These are phyloP conservation scores for Cocos nucifera DNA, from an alignment of 176 grass and related monocot species.

Conservation along the genomic window DNA sequence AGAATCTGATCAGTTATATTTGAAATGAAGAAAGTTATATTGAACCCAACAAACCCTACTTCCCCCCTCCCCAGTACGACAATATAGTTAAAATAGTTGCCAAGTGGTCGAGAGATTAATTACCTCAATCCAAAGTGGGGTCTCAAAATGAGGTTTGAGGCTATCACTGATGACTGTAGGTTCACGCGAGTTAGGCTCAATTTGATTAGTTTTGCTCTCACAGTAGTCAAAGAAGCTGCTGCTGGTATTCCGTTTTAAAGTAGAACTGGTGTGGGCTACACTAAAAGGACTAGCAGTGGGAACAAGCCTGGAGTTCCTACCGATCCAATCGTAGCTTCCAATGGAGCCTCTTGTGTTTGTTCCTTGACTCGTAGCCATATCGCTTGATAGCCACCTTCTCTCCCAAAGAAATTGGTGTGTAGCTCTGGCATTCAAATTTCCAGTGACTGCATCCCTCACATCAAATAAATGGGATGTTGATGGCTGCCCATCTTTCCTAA, in stretches of 20 bases:
- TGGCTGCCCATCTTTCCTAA: conserved; percentile 32
- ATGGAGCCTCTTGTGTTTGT: neutral
- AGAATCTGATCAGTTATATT: too few relatives aligned
- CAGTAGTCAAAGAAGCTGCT: neutral
- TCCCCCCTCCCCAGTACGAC: too few relatives aligned
- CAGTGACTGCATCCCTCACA: conserved; percentile 28
- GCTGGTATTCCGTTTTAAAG: neutral
- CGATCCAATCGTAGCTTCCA: conserved; percentile 15
- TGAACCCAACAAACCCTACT: too few relatives aligned
- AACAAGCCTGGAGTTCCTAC: conserved; percentile 2
- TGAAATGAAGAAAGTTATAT: too few relatives aligned
- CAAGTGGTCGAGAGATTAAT: neutral
- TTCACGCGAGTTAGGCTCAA: conserved; percentile 22
- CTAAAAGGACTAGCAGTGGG: neutral
- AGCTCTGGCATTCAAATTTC: neutral
- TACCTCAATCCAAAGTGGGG: conserved; percentile 19
- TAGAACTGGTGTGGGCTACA: neutral
- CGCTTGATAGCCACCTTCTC: conserved; percentile 25
- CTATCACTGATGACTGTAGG: conserved; percentile 32
- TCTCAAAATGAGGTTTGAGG: conserved; percentile 26
- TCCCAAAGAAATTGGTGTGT: conserved; percentile 12
- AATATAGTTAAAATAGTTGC: too few relatives aligned
- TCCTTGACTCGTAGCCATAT: too few relatives aligned
- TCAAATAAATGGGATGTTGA: conserved; percentile 31
- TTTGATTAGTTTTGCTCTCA: neutral